Percentiles rank a stretch among this genome's conserved stretches.
phyloP scores from a whole-genome alignment of 2,329 filamentous ascomycete species.

The Calonectria pseudoreteaudii region DNA sequence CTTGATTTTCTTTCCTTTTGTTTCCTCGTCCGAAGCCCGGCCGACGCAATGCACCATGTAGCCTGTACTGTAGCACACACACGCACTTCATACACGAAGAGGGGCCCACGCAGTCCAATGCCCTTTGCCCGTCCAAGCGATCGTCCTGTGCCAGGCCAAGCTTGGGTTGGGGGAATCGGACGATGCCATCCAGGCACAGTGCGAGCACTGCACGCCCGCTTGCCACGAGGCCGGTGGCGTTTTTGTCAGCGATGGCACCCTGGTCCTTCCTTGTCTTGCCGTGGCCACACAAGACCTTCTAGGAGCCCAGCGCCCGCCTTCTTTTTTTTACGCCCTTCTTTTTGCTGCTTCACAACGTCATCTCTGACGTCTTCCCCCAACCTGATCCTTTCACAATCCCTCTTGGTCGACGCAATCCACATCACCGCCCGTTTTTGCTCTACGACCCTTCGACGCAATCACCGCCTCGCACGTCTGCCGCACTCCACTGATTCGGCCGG shows the following conservation, averaged over 20 bases:
- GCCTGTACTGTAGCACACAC: conserved; percentile 1
- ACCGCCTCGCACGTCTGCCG: conserved; percentile 35
- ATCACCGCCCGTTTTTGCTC: conserved; percentile 41
- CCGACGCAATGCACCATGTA: conserved; percentile 7
- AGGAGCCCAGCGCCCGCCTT: conserved; percentile 48
- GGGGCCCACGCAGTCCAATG: conserved; percentile 5
- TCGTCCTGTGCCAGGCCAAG: conserved; percentile 22
- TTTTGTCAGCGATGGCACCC: conserved; percentile 30
- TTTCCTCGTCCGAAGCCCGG: conserved; percentile 1
- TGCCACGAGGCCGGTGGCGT: conserved; percentile 16
- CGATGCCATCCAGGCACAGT: conserved; percentile 42
- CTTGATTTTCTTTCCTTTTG: conserved; percentile 5
- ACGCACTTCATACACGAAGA: background rate
- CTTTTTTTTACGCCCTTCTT: conserved; percentile 51
- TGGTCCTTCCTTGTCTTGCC: conserved; percentile 26
- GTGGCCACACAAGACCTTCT: conserved; percentile 39
- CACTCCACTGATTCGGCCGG: conserved; percentile 37
- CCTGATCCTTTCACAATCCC: conserved; percentile 51
- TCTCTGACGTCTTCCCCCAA: conserved; percentile 60
- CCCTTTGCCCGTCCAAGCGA: background rate
- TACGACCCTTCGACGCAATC: conserved; percentile 35
- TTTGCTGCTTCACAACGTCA: conserved; percentile 57
- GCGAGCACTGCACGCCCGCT: background rate
- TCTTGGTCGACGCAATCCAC: conserved; percentile 48
- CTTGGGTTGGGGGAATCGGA: conserved; percentile 38